Percentiles rank a stretch among this genome's conserved stretches.
Conservation (phyloP, 495 filamentous ascomycete species). For the Amorphotheca resinae region DNA sequence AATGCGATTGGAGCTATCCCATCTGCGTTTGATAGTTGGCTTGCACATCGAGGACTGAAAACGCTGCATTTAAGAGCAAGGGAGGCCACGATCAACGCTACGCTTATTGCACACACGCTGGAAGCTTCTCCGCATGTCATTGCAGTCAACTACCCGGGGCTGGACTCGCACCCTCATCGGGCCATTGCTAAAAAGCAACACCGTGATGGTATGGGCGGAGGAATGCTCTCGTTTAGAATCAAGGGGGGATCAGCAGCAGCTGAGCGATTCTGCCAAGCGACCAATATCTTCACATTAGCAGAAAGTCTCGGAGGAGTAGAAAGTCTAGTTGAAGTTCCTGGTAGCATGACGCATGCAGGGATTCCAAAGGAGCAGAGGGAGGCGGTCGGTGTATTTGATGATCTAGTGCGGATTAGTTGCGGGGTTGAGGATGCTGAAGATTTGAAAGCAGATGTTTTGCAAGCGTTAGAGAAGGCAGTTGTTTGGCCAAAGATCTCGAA, state of each 20-base stretch:
- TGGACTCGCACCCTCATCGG: conserved; percentile 75
- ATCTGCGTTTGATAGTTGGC: conserved; percentile 89
- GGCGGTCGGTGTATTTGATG: conserved; percentile 88
- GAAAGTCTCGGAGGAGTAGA: conserved; percentile 92
- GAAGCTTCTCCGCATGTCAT: conserved; percentile 72
- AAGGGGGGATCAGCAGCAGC: conserved; percentile 78
- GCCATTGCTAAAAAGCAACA: conserved; percentile 80
- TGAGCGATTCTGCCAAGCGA: conserved; percentile 81
- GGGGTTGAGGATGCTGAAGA: conserved; percentile 89
- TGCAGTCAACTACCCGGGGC: conserved; percentile 88
- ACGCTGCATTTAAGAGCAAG: conserved; percentile 87
- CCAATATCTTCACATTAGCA: conserved; percentile 82
- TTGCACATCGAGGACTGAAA: conserved; percentile 96
- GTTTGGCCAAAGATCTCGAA: conserved; percentile 23
- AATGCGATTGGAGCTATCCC: conserved; percentile 96
- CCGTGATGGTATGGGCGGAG: conserved; percentile 86
- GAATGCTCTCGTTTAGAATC: conserved; percentile 95
- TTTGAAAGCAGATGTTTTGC: conserved; percentile 67
- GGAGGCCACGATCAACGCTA: conserved; percentile 73
- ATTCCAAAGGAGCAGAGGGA: conserved; percentile 86
- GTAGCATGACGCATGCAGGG: conserved; percentile 91
- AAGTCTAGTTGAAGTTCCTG: conserved; percentile 79
- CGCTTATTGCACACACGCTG: conserved; percentile 61
- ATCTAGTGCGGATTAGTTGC: conserved; percentile 87
- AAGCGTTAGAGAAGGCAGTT: conserved; percentile 70